Evolutionary conservation across 2,329 filamentous ascomycete genomes (phyloP).

Genomic region (Talaromyces sp.): DNA sequence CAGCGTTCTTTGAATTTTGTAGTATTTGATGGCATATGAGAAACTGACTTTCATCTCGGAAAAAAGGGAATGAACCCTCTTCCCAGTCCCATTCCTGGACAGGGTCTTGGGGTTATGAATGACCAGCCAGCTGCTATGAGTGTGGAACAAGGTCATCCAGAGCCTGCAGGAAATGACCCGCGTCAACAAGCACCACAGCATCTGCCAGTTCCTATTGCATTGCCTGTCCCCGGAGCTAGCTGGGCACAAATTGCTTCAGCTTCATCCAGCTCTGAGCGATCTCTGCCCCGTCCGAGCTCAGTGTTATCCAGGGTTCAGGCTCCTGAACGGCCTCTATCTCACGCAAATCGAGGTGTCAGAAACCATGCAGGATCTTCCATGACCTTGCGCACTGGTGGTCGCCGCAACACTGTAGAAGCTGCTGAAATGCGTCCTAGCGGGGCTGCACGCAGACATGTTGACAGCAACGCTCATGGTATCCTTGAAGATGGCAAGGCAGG

Average conservation of each 20-base stretch:
- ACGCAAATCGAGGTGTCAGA: neutral
- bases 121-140: neutral
- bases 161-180: neutral
- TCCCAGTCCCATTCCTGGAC: neutral
- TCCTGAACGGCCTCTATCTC: neutral
- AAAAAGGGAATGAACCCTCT: neutral
- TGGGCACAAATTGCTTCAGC: slow-evolving; percentile 4
- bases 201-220: neutral
- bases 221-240: neutral
- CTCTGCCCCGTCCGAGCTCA: too few relatives aligned
- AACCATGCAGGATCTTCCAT: neutral
- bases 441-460: neutral
- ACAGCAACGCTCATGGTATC: neutral
- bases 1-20: neutral
- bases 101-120: neutral
- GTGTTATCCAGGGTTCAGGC: neutral
- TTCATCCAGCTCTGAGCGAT: neutral
- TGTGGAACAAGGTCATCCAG: neutral
- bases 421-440: neutral
- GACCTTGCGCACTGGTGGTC: neutral
- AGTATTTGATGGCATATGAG: neutral
- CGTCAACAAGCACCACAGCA: neutral
- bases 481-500: slow-evolving; percentile 26
- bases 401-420: neutral
- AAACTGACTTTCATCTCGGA: neutral